Conservation (phyloP, 495 filamentous ascomycete genomes). For the Peziza echinospora region DNA sequence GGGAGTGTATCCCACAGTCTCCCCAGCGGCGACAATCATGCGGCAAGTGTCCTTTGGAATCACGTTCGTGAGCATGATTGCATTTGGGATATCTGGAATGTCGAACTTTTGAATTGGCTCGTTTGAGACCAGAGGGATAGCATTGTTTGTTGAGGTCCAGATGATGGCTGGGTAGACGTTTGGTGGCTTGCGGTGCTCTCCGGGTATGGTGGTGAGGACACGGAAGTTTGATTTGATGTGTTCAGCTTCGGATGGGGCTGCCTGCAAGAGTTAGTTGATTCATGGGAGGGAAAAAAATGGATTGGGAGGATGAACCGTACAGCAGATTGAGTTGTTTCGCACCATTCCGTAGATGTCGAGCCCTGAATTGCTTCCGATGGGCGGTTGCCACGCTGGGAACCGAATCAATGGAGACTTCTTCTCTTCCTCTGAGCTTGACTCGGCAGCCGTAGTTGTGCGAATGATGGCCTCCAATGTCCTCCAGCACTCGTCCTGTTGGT, state of each 20-base stretch:
- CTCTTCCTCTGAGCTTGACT: conserved; percentile 7
- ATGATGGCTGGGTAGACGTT: conserved; percentile 28
- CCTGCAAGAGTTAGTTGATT: no score
- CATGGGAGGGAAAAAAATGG: no score
- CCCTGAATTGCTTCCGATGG: conserved; percentile 5
- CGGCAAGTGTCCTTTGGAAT: conserved; percentile 24
- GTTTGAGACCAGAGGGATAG: conserved; percentile 14
- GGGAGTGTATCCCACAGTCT: conserved; percentile 25
- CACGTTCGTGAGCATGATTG: conserved; percentile 22
- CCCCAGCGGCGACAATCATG: conserved; percentile 26
- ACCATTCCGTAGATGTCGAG: conserved; percentile 21
- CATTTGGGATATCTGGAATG: conserved; percentile 24
- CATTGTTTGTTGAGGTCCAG: conserved; percentile 21
- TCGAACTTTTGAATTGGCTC: conserved; percentile 18
- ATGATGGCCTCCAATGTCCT: conserved; percentile 25
- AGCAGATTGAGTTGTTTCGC: conserved; percentile 20
- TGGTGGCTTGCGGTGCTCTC: conserved; percentile 26
- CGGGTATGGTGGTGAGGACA: conserved; percentile 25
- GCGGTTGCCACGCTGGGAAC: conserved; percentile 21
- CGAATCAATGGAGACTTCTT: no score
- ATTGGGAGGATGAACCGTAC: no score
- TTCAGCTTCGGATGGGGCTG: conserved; percentile 3
- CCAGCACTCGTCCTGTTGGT: conserved; percentile 19
- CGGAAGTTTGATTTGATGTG: conserved; percentile 14
- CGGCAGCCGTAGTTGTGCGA: conserved; percentile 22